These are phyloP conservation scores for Claviceps purpurea DNA, from an alignment of 2,329 filamentous ascomycete species.

Conservation along the genomic window DNA sequence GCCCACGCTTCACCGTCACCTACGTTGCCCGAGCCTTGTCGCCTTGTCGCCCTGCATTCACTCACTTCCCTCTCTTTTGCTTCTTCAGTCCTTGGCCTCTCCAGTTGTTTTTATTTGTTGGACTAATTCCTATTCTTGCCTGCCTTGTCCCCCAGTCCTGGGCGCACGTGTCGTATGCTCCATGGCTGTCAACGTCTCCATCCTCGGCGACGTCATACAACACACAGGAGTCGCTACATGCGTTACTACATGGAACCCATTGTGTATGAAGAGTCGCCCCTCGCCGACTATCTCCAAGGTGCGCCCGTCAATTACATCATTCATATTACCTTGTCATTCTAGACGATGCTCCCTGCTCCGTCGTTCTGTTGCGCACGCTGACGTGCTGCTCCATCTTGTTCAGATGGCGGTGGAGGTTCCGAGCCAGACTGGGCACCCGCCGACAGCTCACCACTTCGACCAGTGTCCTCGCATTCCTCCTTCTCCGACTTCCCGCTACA, in stretches of 20 bases:
- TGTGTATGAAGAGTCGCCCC: conserved; percentile 72
- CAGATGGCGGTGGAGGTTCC: conserved; percentile 35
- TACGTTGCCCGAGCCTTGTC: not conserved
- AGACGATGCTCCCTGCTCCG: not conserved
- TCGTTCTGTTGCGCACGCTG: not conserved
- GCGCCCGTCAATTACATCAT: conserved; percentile 10
- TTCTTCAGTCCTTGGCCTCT: not conserved
- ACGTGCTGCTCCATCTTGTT: not conserved
- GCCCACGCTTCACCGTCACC: not conserved
- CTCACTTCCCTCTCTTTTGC: not conserved
- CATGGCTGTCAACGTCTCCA: conserved; percentile 18
- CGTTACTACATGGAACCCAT: conserved; percentile 58
- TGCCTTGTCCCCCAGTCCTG: not conserved
- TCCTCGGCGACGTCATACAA: conserved; percentile 13
- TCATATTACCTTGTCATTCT: not conserved
- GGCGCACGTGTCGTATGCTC: conserved; percentile 6
- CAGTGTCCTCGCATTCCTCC: conserved; percentile 14
- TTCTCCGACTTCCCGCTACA: conserved; percentile 25
- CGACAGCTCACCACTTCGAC: conserved; percentile 21
- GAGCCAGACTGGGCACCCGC: conserved; percentile 32
- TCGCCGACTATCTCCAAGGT: conserved; percentile 88
- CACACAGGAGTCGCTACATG: conserved; percentile 25
- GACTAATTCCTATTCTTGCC: not conserved
- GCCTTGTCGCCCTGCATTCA: not conserved
- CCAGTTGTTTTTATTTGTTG: not conserved